phyloP scores from a whole-genome alignment of 2,329 filamentous ascomycete species.

The Emergomyces orientalis region DNA sequence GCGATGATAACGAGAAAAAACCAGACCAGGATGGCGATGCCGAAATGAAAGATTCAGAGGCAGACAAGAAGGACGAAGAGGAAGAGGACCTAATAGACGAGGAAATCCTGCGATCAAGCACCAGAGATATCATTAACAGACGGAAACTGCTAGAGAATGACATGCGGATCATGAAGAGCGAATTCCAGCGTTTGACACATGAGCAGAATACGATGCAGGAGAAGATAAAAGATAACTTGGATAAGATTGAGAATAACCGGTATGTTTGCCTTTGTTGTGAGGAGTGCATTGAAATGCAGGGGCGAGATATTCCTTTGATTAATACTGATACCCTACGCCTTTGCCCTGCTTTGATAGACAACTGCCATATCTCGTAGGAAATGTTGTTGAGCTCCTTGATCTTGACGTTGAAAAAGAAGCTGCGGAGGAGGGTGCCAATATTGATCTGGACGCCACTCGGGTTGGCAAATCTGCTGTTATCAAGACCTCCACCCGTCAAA shows the following conservation, averaged over 20 bases:
- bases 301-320: constrained; percentile 11
- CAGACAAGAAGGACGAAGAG: constrained; percentile 60
- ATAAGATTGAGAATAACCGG: constrained; percentile 99
- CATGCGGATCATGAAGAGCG: constrained; percentile 96
- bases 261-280: constrained; percentile 36
- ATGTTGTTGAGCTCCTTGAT: constrained; percentile 94
- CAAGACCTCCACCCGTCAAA: constrained; percentile 97
- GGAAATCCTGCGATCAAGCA: constrained; percentile 86
- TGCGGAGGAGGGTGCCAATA: constrained; percentile 95
- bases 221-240: constrained; percentile 98
- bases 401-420: constrained; percentile 94
- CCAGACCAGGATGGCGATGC: constrained; percentile 40
- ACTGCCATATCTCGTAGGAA: constrained; percentile 95
- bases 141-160: constrained; percentile 93
- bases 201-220: constrained; percentile 94
- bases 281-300: constrained; percentile 9
- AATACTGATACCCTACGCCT: background rate
- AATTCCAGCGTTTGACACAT: constrained; percentile 85
- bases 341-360: constrained; percentile 52
- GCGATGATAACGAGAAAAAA: constrained; percentile 45
- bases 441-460: constrained; percentile 90
- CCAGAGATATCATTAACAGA: constrained; percentile 86
- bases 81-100: constrained; percentile 81
- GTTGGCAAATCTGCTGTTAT: constrained; percentile 98
- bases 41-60: constrained; percentile 60